Evolutionary conservation across 768 basidiomycete genomes (phyloP).

Genomic region (Sistotremastrum suecicum): DNA sequence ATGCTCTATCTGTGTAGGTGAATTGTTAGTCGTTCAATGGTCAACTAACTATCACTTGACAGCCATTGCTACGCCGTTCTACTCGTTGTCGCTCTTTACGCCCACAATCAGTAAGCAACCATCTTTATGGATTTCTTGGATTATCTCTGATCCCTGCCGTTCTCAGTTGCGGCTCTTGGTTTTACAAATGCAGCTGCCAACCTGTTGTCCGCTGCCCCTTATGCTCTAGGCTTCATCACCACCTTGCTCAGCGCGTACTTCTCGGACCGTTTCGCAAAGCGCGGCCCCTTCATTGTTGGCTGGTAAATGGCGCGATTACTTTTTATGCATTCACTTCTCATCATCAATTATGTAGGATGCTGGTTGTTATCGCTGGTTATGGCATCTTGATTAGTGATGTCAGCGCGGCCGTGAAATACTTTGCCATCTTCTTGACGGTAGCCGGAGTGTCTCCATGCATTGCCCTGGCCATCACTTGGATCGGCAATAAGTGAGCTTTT

Average conservation of each 20-base stretch:
- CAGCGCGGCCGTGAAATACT: conserved; percentile 3
- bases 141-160: not conserved
- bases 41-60: too few species aligned
- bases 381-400: conserved; percentile 4
- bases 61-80: conserved; percentile 29
- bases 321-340: not conserved
- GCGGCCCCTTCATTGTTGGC: conserved; percentile 21
- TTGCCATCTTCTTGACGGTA: conserved; percentile 3
- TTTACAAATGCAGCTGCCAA: conserved; percentile 9
- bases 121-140: not conserved
- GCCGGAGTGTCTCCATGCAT: conserved; percentile 1
- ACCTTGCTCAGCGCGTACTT: conserved; percentile 21
- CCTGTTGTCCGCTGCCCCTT: conserved; percentile 15
- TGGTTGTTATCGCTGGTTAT: conserved; percentile 6
- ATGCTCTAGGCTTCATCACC: conserved; percentile 24
- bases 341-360: conserved; percentile 1
- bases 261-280: conserved; percentile 18
- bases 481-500: conserved; percentile 8
- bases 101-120: conserved; percentile 36
- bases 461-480: conserved; percentile 9
- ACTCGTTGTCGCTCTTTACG: conserved; percentile 38
- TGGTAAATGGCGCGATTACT: not conserved
- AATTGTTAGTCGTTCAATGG: too few species aligned
- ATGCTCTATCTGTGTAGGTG: too few species aligned
- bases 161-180: conserved; percentile 16